Conservation (phyloP, 352 stramenopile species). For the Globisporangium paroecandrum region DNA sequence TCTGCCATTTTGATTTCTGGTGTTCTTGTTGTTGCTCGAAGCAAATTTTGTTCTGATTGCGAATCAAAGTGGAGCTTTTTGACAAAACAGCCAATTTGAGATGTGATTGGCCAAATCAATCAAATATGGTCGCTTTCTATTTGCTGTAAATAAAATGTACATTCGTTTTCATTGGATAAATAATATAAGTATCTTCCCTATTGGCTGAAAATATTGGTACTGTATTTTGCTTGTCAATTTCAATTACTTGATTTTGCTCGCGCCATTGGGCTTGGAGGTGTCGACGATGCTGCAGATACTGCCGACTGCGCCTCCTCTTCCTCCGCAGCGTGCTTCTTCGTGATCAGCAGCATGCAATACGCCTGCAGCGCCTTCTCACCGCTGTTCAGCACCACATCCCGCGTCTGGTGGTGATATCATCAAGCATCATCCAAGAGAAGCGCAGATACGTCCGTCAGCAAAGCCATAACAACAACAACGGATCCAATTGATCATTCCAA, state of each 20-base stretch:
- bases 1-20: conserved; percentile 19
- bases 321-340: conserved; percentile 39
- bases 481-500: background rate
- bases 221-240: background rate
- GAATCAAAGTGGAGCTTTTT: background rate
- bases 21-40: background rate
- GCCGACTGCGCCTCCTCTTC: conserved; percentile 25
- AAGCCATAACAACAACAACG: background rate
- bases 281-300: background rate
- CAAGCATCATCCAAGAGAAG: background rate
- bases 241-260: background rate
- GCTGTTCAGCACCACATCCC: conserved; percentile 65
- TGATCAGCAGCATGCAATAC: conserved; percentile 66
- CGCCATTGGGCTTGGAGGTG: background rate
- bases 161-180: background rate
- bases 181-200: background rate
- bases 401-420: conserved; percentile 23
- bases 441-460: background rate
- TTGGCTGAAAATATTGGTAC: background rate
- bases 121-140: background rate
- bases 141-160: background rate
- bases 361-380: conserved; percentile 70
- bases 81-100: background rate
- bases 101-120: background rate
- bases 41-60: background rate